phyloP scores from a whole-genome alignment of 495 filamentous ascomycete species.

The Tuber brumale region DNA sequence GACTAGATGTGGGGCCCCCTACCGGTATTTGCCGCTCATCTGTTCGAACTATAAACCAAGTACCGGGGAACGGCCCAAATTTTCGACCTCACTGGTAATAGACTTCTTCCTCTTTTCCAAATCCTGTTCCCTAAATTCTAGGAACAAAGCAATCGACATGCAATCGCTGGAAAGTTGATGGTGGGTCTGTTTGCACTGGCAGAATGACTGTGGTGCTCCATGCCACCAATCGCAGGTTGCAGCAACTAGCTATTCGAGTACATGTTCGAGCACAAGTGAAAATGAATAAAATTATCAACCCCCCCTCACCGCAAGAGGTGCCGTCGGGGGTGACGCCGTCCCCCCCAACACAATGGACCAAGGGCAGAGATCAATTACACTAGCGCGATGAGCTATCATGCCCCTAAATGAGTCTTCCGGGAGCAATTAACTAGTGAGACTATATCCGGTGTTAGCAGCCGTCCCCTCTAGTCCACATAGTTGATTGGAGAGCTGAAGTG shows the following conservation, averaged over 20 bases:
- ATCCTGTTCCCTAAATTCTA: constrained; percentile 1
- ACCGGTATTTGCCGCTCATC: neutral
- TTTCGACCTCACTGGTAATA: neutral
- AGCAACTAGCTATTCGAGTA: neutral
- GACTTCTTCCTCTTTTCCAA: neutral
- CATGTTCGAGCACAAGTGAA: neutral
- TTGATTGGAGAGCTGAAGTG: constrained; percentile 7
- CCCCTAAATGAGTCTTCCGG: neutral
- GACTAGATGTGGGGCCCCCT: neutral
- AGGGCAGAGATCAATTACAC: neutral
- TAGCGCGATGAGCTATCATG: neutral
- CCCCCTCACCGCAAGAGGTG: constrained; percentile 3
- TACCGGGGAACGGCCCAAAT: neutral
- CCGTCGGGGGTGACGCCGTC: neutral
- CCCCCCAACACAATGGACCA: neutral
- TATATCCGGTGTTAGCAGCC: neutral
- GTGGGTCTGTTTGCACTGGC: constrained; percentile 41
- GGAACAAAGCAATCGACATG: constrained; percentile 3
- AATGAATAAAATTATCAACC: constrained; percentile 12
- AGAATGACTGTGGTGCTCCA: constrained; percentile 55
- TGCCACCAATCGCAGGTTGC: constrained; percentile 55
- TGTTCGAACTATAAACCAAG: neutral
- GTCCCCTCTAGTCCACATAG: constrained; percentile 8
- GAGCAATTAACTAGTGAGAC: constrained; percentile 2
- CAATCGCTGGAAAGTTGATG: constrained; percentile 39